Percentiles rank a stretch among this genome's conserved stretches.
Evolutionary conservation across 331 rosid genomes (phyloP).

Genomic region (Ulmus americana): DNA sequence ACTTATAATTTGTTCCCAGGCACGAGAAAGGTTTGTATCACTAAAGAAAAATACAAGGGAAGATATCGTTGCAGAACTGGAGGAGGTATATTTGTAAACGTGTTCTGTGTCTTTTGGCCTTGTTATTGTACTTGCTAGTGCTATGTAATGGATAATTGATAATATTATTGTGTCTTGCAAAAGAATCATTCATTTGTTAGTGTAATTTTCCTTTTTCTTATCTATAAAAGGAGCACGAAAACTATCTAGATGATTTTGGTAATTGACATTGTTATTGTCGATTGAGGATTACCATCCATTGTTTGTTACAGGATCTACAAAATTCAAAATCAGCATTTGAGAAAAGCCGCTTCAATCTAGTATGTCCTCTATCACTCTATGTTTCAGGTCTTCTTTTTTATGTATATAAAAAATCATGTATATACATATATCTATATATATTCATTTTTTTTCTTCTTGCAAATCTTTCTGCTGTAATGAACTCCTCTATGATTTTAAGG

Average conservation of each 20-base stretch:
- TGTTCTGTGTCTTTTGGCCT: neutral
- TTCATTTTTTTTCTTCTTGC: slow-evolving; percentile 2
- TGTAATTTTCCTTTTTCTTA: neutral
- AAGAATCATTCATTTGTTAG: neutral
- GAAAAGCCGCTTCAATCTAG: slow-evolving; percentile 97
- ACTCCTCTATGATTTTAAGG: slow-evolving; percentile 51
- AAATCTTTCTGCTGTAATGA: slow-evolving; percentile 26
- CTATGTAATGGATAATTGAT: neutral
- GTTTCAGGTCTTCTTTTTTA: slow-evolving; percentile 17
- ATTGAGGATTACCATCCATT: slow-evolving; percentile 26
- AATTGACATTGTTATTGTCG: neutral
- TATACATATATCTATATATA: too few relatives aligned
- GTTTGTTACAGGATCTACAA: slow-evolving; percentile 66
- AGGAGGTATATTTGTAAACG: slow-evolving; percentile 55
- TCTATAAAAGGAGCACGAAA: neutral
- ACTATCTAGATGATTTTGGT: neutral
- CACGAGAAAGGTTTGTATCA: slow-evolving; percentile 86
- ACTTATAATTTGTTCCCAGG: slow-evolving; percentile 37
- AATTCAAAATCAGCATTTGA: slow-evolving; percentile 91
- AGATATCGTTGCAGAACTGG: slow-evolving; percentile 75
- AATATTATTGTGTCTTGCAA: too few relatives aligned
- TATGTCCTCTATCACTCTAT: slow-evolving; percentile 55
- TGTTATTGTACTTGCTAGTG: neutral
- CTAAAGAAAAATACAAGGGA: slow-evolving; percentile 81
- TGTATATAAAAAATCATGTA: neutral